phyloP scores from a whole-genome alignment of 805 yeast genomes.

The Helenozyma rhizophorensis region DNA sequence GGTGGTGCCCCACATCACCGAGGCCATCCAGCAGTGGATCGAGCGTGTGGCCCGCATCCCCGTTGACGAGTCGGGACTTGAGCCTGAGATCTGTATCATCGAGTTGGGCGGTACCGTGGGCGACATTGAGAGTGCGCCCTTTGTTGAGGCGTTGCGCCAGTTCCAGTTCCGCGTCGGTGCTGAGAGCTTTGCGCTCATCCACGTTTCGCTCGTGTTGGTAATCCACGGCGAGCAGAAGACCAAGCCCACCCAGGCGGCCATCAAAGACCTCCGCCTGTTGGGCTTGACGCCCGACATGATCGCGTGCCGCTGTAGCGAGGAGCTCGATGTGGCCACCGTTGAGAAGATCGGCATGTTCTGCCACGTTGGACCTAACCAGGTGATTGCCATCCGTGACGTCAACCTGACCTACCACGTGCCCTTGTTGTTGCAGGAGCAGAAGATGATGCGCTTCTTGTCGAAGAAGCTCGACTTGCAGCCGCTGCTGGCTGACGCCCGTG shows the following conservation, averaged over 20 bases:
- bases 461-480: constrained; percentile 61
- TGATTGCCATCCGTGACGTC: constrained; percentile 93
- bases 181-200: constrained; percentile 92
- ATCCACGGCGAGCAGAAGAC: constrained; percentile 99
- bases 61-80: constrained; percentile 81
- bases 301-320: constrained; percentile 93
- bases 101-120: constrained; percentile 99
- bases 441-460: constrained; percentile 66
- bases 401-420: constrained; percentile 98
- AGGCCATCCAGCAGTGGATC: constrained; percentile 98
- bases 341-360: constrained; percentile 98
- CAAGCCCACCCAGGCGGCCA: constrained; percentile 99
- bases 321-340: constrained; percentile 77
- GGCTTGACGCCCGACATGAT: constrained; percentile 96
- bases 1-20: constrained; percentile 96
- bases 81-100: constrained; percentile 94
- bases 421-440: constrained; percentile 80
- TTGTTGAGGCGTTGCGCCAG: constrained; percentile 97
- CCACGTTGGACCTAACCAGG: constrained; percentile 98
- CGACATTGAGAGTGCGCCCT: constrained; percentile 97
- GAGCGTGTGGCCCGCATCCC: constrained; percentile 89
- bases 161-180: constrained; percentile 95
- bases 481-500: constrained; percentile 46
- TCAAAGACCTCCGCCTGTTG: constrained; percentile 89
- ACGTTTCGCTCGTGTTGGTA: constrained; percentile 95